Conservation (phyloP, 169 alveolate genomes). For the Besnoitia besnoiti region DNA sequence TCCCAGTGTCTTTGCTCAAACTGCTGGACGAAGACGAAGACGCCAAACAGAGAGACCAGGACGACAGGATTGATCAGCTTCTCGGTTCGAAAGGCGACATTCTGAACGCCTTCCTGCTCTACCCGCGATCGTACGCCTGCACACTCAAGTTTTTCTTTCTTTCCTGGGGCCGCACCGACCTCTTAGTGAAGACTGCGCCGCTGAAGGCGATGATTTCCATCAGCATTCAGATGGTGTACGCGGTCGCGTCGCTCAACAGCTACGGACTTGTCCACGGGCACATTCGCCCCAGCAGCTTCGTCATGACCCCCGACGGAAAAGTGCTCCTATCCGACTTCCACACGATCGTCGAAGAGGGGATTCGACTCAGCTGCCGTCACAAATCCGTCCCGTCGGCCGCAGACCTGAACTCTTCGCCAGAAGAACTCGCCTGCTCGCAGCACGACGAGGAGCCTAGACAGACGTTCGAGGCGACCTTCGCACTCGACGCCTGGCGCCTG, state of each 20-base stretch:
- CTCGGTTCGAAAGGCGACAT: neutral
- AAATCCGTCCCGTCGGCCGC: neutral
- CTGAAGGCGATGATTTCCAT: constrained; percentile 14
- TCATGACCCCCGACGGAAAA: neutral
- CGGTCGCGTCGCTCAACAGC: constrained; percentile 16
- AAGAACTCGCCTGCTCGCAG: neutral
- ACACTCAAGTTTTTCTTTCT: neutral
- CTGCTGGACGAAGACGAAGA: neutral
- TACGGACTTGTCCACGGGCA: neutral
- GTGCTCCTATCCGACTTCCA: constrained; percentile 2
- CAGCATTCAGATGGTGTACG: constrained; percentile 31
- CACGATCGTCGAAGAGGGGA: neutral
- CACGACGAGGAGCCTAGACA: neutral
- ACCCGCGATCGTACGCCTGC: constrained; percentile 25
- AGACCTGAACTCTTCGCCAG: neutral
- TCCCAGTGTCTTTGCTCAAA: neutral
- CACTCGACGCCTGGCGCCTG: neutral
- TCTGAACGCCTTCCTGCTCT: neutral
- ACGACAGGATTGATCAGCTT: neutral
- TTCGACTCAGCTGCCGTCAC: neutral
- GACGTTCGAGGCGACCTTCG: constrained; percentile 3
- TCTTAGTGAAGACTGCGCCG: neutral
- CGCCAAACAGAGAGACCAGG: neutral
- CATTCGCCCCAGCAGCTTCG: constrained; percentile 23
- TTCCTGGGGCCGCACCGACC: constrained; percentile 26